Base-by-base conservation (phyloP, 1,139 yeast genomes). In the Candida frijolesensis region DNA sequence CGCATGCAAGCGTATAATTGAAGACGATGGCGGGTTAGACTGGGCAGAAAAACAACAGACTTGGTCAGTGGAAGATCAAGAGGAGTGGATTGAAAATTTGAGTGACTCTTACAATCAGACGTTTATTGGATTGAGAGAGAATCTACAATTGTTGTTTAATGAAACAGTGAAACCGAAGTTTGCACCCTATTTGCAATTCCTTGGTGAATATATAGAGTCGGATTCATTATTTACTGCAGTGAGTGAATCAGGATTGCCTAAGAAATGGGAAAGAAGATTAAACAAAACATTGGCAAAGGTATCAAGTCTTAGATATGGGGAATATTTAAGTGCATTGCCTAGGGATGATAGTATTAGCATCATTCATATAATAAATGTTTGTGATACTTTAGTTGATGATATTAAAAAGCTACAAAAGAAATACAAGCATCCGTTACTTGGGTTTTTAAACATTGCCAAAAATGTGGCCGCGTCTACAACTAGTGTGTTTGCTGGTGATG, bases 401-500 rank as follows among this genome's bases (percentile, higher is more conserved):
- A 80, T 87, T 12, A 72, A 76, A 54, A 62, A 64, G 33, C 64
- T 87, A 38, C 89, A 85, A 55, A 85, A 82, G 56, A 66, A 83
- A 52, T 88, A 85, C 62, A 82, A 82, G 45, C 73, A 70, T 44
- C 87, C 91, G 0, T 66, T 89, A 18, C 67, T 88, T 42, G 91
- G 85, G 15, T 74, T 74, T 49, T 67, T 88, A 9, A 67, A 78
- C 45, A 80, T 88, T 37, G 70, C 89, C 4, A 70, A 72, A 47
- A 76, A 83, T 0, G 79, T 82, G 12, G 87, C 85, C 0, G 74
- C 79, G 1, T 76, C 83, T 5, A 76, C 85, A 16, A 76, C 87
- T 9, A 77, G 80, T 2, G 78, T 86, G 65, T 83, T 87, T 61
- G 81, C 84, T 0, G 79, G 81, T 2, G 96, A 89, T 62, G 76